phyloP scores from a whole-genome alignment of 2,329 filamentous ascomycete genomes.

The Ambrosiella xylebori region DNA sequence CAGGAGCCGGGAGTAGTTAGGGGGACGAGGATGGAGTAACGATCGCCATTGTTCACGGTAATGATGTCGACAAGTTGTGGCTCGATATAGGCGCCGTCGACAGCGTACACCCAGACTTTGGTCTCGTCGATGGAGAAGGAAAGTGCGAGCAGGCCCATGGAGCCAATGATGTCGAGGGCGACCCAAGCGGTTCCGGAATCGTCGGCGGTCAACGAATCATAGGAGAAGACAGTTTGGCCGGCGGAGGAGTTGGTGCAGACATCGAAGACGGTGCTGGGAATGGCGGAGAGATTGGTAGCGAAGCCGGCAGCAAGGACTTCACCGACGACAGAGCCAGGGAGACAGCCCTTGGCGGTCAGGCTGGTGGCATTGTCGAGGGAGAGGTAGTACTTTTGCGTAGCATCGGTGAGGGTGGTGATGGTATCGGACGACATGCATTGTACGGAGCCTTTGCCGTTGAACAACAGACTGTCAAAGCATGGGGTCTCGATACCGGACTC shows the following conservation, averaged over 20 bases:
- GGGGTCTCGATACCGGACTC: constrained; percentile 30
- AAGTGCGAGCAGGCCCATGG: constrained; percentile 28
- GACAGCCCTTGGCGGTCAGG: constrained; percentile 27
- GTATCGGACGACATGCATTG: constrained; percentile 31
- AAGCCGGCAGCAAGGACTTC: constrained; percentile 8
- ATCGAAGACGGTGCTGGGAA: constrained; percentile 28
- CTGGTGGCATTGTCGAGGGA: constrained; percentile 17
- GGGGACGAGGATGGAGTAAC: constrained; percentile 33
- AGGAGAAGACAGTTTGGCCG: constrained; percentile 27
- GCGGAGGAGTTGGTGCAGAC: constrained; percentile 29
- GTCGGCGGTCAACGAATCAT: constrained; percentile 18
- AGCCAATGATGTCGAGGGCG: constrained; percentile 37
- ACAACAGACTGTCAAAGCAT: constrained; percentile 42
- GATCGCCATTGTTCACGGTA: constrained; percentile 31
- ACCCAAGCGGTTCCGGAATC: constrained; percentile 25
- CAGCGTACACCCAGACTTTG: constrained; percentile 34
- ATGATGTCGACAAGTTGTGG: constrained; percentile 33
- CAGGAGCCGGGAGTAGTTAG: constrained; percentile 32
- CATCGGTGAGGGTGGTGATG: constrained; percentile 23
- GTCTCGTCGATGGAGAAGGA: constrained; percentile 34
- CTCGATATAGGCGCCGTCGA: constrained; percentile 36
- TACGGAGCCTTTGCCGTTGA: constrained; percentile 44
- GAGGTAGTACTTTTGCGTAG: constrained; percentile 20
- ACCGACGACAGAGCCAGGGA: constrained; percentile 8
- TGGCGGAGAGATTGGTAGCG: constrained; percentile 14